Conservation (phyloP, 192 early-diverging fungal species). For the Martensiomyces pterosporus region DNA sequence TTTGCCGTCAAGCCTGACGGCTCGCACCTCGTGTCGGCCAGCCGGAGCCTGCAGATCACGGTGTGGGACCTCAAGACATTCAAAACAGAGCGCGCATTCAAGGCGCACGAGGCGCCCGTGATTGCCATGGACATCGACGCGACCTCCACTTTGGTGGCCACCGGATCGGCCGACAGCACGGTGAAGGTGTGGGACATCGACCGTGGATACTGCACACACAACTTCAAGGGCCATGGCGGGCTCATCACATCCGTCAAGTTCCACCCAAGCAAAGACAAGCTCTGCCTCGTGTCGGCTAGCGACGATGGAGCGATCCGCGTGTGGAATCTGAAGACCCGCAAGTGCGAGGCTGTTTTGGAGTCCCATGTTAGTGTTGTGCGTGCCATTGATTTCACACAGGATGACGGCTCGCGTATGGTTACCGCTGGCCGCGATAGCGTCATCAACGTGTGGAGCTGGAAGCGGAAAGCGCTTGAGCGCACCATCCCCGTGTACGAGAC, state of each 20-base stretch:
- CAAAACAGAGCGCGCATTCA: conserved; percentile 52
- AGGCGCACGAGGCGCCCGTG: conserved; percentile 90
- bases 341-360: conserved; percentile 71
- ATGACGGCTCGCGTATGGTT: conserved; percentile 62
- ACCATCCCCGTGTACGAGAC: conserved; percentile 89
- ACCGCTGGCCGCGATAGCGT: conserved; percentile 89
- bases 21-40: conserved; percentile 71
- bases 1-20: conserved; percentile 82
- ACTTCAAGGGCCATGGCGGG: conserved; percentile 89
- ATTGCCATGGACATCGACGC: conserved; percentile 88
- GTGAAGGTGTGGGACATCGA: conserved; percentile 97
- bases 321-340: conserved; percentile 80
- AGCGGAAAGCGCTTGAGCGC: conserved; percentile 56
- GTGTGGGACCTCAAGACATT: conserved; percentile 78
- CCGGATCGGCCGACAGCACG: conserved; percentile 91
- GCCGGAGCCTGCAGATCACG: conserved; percentile 70
- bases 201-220: conserved; percentile 90
- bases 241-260: conserved; percentile 84
- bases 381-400: conserved; percentile 71
- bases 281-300: conserved; percentile 75
- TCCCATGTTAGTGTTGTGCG: conserved; percentile 90
- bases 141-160: conserved; percentile 90
- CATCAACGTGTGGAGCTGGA: conserved; percentile 84
- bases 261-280: conserved; percentile 57
- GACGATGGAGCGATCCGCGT: conserved; percentile 88